Conservation (phyloP, 257 asterid species). For the Ilex aquifolium region DNA sequence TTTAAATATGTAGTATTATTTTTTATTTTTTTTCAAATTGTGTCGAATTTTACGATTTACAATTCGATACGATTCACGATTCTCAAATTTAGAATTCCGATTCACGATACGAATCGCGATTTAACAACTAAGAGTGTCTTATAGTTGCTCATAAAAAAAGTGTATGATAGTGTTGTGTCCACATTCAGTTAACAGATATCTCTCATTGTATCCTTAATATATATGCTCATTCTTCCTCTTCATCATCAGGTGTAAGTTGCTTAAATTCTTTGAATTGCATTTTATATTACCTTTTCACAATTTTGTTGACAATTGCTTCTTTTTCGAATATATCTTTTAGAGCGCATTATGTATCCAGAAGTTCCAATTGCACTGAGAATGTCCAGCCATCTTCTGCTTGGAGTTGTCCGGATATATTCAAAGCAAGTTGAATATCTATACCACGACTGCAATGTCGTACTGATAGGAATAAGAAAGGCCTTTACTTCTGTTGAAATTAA, state of each 20-base stretch:
- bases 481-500: conserved; percentile 38
- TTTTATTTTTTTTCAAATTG: too few species aligned
- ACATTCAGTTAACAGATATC: too few species aligned
- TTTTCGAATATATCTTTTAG: conserved; percentile 28
- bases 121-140: too few species aligned
- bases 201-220: too few species aligned
- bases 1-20: too few species aligned
- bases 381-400: conserved; percentile 90
- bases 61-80: too few species aligned
- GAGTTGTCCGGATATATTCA: conserved; percentile 83
- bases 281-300: neutral
- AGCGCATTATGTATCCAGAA: conserved; percentile 67
- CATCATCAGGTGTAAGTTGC: neutral
- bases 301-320: conserved; percentile 4
- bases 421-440: conserved; percentile 79
- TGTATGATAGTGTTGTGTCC: too few species aligned
- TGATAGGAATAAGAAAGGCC: conserved; percentile 39
- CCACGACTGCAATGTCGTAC: conserved; percentile 53
- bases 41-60: too few species aligned
- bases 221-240: neutral
- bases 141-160: too few species aligned
- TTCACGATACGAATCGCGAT: too few species aligned
- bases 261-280: too few species aligned
- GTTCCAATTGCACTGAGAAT: conserved; percentile 87
- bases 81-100: too few species aligned